phyloP scores from a whole-genome alignment of 2,329 filamentous ascomycete genomes.

The Exophiala phaeomuriformis region DNA sequence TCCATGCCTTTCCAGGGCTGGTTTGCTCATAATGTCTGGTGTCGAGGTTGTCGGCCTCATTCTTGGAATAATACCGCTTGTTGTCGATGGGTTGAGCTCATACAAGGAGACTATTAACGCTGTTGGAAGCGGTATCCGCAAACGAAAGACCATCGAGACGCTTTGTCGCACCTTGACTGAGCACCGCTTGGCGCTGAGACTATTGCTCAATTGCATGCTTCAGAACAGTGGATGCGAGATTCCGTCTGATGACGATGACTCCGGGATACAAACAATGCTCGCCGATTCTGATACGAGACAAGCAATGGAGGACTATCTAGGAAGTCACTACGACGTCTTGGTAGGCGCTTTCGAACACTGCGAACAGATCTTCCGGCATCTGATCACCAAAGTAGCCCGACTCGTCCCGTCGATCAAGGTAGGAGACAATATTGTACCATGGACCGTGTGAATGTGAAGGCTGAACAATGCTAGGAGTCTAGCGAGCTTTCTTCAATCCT shows the following conservation, averaged over 20 bases:
- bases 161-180: not conserved
- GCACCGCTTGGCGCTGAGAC: not conserved
- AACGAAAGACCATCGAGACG: conserved; percentile 5
- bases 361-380: not conserved
- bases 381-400: not conserved
- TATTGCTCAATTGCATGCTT: not conserved
- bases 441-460: not conserved
- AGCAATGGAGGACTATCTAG: not conserved
- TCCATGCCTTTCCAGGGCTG: too few relatives aligned
- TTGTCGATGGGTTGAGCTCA: conserved; percentile 7
- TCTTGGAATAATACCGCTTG: conserved; percentile 14
- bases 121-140: not conserved
- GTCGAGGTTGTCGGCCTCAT: conserved; percentile 18
- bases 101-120: conserved; percentile 8
- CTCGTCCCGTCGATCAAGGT: not conserved
- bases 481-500: not conserved
- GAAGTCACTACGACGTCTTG: not conserved
- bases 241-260: not conserved
- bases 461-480: not conserved
- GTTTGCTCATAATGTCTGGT: conserved; percentile 7
- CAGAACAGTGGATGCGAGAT: not conserved
- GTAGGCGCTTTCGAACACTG: not conserved
- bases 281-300: not conserved
- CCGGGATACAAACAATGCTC: not conserved
- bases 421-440: not conserved